phyloP scores from a whole-genome alignment of 2,329 filamentous ascomycete genomes.

The Didymella pinodella region DNA sequence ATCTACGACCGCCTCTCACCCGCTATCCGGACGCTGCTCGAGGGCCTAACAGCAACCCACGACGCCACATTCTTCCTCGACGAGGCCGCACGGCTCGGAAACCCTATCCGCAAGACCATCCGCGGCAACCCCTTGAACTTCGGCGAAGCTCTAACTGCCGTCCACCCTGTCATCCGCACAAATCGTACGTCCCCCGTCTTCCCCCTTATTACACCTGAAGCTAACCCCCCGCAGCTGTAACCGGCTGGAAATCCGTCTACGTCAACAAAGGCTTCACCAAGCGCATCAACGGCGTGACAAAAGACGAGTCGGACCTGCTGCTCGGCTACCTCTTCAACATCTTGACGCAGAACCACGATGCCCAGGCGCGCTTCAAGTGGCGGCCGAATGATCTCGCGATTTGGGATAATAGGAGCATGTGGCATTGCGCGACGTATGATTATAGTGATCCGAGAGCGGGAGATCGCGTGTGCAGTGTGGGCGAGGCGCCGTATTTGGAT shows the following conservation, averaged over 20 bases:
- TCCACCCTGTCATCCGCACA: conserved; percentile 68
- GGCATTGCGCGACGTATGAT: conserved; percentile 70
- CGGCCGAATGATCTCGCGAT: conserved; percentile 57
- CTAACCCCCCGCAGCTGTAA: conserved; percentile 55
- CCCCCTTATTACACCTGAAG: neutral
- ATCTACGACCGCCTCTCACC: conserved; percentile 61
- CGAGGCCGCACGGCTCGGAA: conserved; percentile 37
- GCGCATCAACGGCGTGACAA: conserved; percentile 57
- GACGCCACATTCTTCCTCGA: conserved; percentile 44
- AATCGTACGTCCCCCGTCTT: conserved; percentile 53
- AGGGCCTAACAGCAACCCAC: conserved; percentile 58
- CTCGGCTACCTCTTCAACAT: conserved; percentile 54
- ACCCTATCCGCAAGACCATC: conserved; percentile 38
- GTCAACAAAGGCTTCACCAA: conserved; percentile 46
- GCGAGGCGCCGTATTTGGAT: conserved; percentile 66
- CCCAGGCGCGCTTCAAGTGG: conserved; percentile 62
- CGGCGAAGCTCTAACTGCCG: conserved; percentile 59
- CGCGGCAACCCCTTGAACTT: conserved; percentile 63
- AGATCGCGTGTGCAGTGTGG: conserved; percentile 61
- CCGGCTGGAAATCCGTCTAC: conserved; percentile 64
- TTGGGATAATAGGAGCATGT: conserved; percentile 71
- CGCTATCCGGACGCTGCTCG: conserved; percentile 59
- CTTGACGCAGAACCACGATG: conserved; percentile 60
- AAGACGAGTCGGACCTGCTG: conserved; percentile 55
- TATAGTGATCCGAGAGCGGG: conserved; percentile 64